These are phyloP conservation scores for Colletotrichum plurivorum DNA, from an alignment of 2,329 filamentous ascomycete genomes.

Conservation along the genomic window DNA sequence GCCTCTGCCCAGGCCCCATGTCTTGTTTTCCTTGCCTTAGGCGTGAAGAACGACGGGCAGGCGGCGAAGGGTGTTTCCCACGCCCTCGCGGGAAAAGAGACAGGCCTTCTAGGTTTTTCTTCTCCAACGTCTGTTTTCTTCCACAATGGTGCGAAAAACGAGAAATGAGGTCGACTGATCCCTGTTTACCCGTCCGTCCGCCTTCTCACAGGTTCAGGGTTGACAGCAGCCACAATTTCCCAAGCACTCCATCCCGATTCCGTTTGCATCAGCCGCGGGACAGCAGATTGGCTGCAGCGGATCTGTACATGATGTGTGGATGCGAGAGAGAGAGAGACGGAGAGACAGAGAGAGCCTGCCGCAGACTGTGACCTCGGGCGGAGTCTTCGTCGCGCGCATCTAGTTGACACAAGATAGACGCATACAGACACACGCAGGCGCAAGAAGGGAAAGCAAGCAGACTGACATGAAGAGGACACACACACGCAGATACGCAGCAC, in stretches of 20 bases:
- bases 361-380: constrained; percentile 3
- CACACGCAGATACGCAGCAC: constrained; percentile 21
- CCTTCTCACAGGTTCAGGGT: background rate
- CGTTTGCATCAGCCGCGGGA: constrained; percentile 17
- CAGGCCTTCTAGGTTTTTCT: too few species aligned
- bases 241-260: constrained; percentile 19
- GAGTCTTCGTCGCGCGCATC: background rate
- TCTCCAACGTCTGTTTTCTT: background rate
- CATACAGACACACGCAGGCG: constrained; percentile 2
- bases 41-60: constrained; percentile 1
- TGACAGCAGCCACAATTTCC: constrained; percentile 17
- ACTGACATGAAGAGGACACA: constrained; percentile 12
- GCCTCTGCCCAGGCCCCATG: background rate
- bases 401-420: constrained; percentile 19
- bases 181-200: constrained; percentile 2
- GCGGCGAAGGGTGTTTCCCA: background rate
- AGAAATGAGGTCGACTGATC: constrained; percentile 14
- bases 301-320: constrained; percentile 18
- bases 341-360: constrained; percentile 1
- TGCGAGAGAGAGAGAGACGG: background rate
- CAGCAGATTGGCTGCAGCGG: constrained; percentile 21
- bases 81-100: too few species aligned
- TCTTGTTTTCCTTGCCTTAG: background rate
- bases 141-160: background rate
- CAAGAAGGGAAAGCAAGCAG: constrained; percentile 4